Evolutionary conservation across 164 flowering plant species (phyloP), one percentile per base, ranked within the genome.

Genomic region (Dillenia suffruticosa): DNA sequence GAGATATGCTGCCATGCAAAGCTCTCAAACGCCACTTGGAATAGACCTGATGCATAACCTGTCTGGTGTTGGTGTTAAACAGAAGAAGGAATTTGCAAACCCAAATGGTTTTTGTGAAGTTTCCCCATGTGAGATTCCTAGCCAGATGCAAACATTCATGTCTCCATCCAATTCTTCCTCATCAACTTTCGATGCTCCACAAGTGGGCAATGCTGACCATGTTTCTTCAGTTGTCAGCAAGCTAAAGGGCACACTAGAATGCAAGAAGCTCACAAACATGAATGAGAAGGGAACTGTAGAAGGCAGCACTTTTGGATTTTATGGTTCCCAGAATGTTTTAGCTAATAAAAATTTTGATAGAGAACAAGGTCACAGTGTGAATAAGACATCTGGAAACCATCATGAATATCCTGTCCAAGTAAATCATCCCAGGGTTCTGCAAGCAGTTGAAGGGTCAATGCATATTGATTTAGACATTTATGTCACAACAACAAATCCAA

Each of bases 141-240:
- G 67, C 59, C 86, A 80, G 48, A 26, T 70, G 13, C 67, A 66
- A 44, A 57, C 82, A 17, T 85, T 85, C 68, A 68, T 78, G 72
- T 77, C 86, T 32, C 82, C 84, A 45, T 78, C 89, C 50, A 81
- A 79, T 74, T 82, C 90, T 57, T 82, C 86, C 44, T 75, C 89
- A 51, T 79, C 84, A 13, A 73, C 73, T 60, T 82, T 88, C 70
- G 68, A 68, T 51, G 58, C 62, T 26, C 75, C 75, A 7, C 81
- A 76, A 49, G 54, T 65, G 52, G 73, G 70, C 9, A 67, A 66
- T 44, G 67, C 71, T 9, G 95, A 88, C 65, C 78, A 79, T 10
- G 84, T 88, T 64, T 88, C 95, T 57, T 88, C 95, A 45, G 79
- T 85, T 13, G 95, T 88, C 44, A 86, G 79, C 76, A 78, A 86